phyloP scores from a whole-genome alignment of 768 basidiomycete genomes.

The Lyophyllum decastes region DNA sequence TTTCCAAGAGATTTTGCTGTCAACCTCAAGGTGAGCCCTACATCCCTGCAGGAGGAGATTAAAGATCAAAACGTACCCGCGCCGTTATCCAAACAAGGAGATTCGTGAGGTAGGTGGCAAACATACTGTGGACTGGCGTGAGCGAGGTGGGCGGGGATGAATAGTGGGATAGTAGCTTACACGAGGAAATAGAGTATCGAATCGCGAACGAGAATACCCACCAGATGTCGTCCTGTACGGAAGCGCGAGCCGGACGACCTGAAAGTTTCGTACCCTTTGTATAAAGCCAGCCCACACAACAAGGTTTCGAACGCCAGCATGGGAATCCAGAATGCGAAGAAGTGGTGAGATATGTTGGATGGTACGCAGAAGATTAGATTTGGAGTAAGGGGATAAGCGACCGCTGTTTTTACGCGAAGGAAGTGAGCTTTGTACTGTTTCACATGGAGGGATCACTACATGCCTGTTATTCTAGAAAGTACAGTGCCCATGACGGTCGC shows the following conservation, averaged over 20 bases:
- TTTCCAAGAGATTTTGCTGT: conserved; percentile 44
- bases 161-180: conserved; percentile 34
- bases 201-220: conserved; percentile 55
- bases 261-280: conserved; percentile 49
- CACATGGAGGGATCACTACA: conserved; percentile 5
- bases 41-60: not conserved
- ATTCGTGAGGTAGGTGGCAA: conserved; percentile 55
- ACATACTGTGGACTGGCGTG: conserved; percentile 39
- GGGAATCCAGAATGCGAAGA: conserved; percentile 64
- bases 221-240: conserved; percentile 43
- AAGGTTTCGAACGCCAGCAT: conserved; percentile 55
- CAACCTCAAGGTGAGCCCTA: not conserved
- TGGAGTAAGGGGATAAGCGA: conserved; percentile 14
- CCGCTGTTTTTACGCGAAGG: conserved; percentile 12
- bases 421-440: not conserved
- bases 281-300: conserved; percentile 51
- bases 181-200: conserved; percentile 58
- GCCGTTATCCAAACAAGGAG: conserved; percentile 42
- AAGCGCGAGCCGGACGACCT: conserved; percentile 34
- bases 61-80: conserved; percentile 19
- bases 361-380: conserved; percentile 45
- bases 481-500: conserved; percentile 50
- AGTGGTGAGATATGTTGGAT: conserved; percentile 35
- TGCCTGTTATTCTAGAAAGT: conserved; percentile 42
- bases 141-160: not conserved